These are phyloP conservation scores for Penicillium coprophilum DNA, from an alignment of 495 filamentous ascomycete genomes.

Conservation along the genomic window DNA sequence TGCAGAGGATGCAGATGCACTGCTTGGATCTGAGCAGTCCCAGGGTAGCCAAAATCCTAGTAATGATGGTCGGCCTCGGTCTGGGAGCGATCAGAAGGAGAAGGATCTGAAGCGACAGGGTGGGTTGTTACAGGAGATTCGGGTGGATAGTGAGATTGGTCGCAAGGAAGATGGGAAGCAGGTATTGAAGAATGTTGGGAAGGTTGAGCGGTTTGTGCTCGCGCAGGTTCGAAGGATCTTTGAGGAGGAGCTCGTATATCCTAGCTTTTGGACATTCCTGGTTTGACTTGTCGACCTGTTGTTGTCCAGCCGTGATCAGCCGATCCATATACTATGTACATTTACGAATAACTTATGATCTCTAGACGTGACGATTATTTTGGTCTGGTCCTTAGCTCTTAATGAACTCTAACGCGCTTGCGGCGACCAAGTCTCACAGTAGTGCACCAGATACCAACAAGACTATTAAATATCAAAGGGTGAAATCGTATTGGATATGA, in stretches of 20 bases:
- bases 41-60: slow-evolving; percentile 28
- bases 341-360: slow-evolving; percentile 25
- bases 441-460: background rate
- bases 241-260: slow-evolving; percentile 97
- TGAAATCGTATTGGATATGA: slow-evolving; percentile 4
- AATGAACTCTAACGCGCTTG: slow-evolving; percentile 5
- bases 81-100: slow-evolving; percentile 40
- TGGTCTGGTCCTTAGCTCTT: background rate
- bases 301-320: background rate
- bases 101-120: slow-evolving; percentile 62
- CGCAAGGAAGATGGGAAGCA: slow-evolving; percentile 86
- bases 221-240: slow-evolving; percentile 96
- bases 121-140: slow-evolving; percentile 83
- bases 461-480: background rate
- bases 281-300: slow-evolving; percentile 53
- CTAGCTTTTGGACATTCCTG: slow-evolving; percentile 96
- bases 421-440: background rate
- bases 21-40: slow-evolving; percentile 55
- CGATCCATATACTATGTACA: slow-evolving; percentile 13
- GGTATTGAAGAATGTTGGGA: slow-evolving; percentile 95
- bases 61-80: slow-evolving; percentile 24
- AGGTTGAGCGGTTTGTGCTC: slow-evolving; percentile 95
- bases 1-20: slow-evolving; percentile 75
- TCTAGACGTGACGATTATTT: slow-evolving; percentile 13
- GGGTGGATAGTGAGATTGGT: slow-evolving; percentile 96